These are phyloP conservation scores for Hypoxylon sp. DNA, from an alignment of 2,329 filamentous ascomycete genomes.

Conservation along the genomic window DNA sequence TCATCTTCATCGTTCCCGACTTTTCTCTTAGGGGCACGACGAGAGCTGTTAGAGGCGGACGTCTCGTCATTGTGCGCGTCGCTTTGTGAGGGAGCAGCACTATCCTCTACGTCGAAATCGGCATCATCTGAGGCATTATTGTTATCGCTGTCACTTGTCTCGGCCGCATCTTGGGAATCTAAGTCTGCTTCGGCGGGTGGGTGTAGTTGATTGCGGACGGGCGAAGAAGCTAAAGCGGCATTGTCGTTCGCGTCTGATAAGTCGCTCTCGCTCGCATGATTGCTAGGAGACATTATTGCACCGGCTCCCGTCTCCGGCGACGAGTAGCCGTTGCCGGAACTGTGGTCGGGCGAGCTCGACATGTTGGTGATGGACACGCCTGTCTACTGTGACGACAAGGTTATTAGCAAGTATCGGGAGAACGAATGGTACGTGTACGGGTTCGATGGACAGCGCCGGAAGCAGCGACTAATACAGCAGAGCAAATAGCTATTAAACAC, in stretches of 20 bases:
- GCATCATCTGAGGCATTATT: slow-evolving; percentile 70
- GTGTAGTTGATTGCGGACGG: slow-evolving; percentile 45
- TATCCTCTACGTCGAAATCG: slow-evolving; percentile 80
- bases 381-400: slow-evolving; percentile 65
- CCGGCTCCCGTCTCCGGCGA: slow-evolving; percentile 62
- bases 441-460: slow-evolving; percentile 42
- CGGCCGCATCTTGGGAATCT: slow-evolving; percentile 49
- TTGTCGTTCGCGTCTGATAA: slow-evolving; percentile 75
- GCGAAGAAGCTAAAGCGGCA: slow-evolving; percentile 54
- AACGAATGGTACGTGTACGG: slow-evolving; percentile 29
- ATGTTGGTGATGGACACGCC: slow-evolving; percentile 63
- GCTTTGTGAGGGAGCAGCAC: slow-evolving; percentile 58
- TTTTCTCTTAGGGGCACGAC: slow-evolving; percentile 77
- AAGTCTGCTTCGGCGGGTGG: slow-evolving; percentile 49
- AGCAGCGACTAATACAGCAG: slow-evolving; percentile 48
- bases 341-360: slow-evolving; percentile 68
- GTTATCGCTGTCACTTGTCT: slow-evolving; percentile 57
- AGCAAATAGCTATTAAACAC: slow-evolving; percentile 47
- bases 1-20: slow-evolving; percentile 75
- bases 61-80: slow-evolving; percentile 60
- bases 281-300: slow-evolving; percentile 49
- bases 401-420: slow-evolving; percentile 53
- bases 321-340: slow-evolving; percentile 72
- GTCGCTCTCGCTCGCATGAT: slow-evolving; percentile 73
- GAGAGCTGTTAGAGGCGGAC: slow-evolving; percentile 76